Evolutionary conservation across 139 green algal species (phyloP).

Genomic region (Nannochloris sp.): DNA sequence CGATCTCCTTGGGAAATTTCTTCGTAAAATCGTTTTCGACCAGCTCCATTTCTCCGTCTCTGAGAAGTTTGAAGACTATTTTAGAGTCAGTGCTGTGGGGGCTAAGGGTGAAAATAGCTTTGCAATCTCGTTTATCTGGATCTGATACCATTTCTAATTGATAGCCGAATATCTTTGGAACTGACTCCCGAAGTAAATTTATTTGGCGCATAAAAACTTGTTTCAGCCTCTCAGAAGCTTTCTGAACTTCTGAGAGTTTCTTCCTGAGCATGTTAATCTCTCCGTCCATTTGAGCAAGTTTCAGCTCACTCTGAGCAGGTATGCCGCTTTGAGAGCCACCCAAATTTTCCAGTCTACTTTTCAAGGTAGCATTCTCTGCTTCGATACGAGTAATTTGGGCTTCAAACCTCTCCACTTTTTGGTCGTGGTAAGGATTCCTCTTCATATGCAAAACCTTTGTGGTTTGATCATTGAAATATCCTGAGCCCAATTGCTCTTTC

Average conservation of each 20-base stretch:
- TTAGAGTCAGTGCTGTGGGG: conserved; percentile 30
- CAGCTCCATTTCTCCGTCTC: conserved; percentile 39
- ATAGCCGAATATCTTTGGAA: conserved; percentile 68
- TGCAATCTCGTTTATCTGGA: conserved; percentile 27
- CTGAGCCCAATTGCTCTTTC: conserved; percentile 49
- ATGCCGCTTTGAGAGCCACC: background rate
- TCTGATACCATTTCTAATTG: conserved; percentile 57
- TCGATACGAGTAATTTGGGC: conserved; percentile 20
- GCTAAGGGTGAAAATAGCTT: conserved; percentile 44
- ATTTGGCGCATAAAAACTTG: conserved; percentile 64
- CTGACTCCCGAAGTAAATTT: conserved; percentile 55
- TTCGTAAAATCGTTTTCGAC: conserved; percentile 45
- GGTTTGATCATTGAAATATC: conserved; percentile 47
- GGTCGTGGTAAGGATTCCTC: conserved; percentile 56
- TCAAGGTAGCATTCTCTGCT: conserved; percentile 20
- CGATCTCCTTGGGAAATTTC: conserved; percentile 47
- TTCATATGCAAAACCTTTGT: conserved; percentile 68
- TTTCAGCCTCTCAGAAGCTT: conserved; percentile 40
- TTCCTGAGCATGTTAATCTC: conserved; percentile 18
- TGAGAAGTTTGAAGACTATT: conserved; percentile 43
- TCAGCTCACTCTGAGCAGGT: conserved; percentile 10
- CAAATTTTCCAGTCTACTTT: conserved; percentile 1
- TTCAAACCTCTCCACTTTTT: conserved; percentile 8
- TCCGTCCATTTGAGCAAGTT: conserved; percentile 26
- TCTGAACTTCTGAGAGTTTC: conserved; percentile 30